A percentile compares a stretch with the other conserved stretches of the same genome.
Conservation (phyloP, 805 yeast species). For the Zygotorulaspora danielsina region DNA sequence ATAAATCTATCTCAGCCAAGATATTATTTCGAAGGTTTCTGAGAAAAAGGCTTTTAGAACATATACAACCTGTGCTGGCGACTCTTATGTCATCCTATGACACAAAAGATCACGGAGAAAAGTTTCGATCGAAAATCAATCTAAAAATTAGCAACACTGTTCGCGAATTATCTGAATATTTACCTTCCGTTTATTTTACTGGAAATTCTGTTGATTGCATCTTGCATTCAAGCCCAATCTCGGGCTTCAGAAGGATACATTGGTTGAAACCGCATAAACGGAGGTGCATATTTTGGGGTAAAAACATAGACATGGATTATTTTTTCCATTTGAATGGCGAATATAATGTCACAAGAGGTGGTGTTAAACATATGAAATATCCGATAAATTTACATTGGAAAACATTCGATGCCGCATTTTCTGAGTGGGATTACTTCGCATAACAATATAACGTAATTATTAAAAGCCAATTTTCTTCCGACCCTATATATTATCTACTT, state of each 20-base stretch:
- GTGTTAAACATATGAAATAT: constrained; percentile 27
- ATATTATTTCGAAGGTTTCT: constrained; percentile 20
- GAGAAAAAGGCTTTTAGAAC: constrained; percentile 21
- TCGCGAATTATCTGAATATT: constrained; percentile 15
- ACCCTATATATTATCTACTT: neutral
- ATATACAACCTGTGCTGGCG: constrained; percentile 25
- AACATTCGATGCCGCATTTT: constrained; percentile 26
- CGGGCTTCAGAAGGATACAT: constrained; percentile 32
- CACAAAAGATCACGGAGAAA: constrained; percentile 14
- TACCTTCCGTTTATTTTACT: constrained; percentile 26
- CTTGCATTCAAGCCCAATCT: constrained; percentile 26
- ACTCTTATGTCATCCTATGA: constrained; percentile 21
- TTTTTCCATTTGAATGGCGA: constrained; percentile 17
- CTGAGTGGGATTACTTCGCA: constrained; percentile 29
- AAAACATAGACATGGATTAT: constrained; percentile 25
- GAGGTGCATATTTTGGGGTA: constrained; percentile 23
- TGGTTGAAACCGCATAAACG: constrained; percentile 34
- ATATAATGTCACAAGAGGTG: constrained; percentile 25
- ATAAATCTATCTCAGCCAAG: constrained; percentile 18
- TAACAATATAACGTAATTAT: neutral
- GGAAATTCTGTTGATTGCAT: constrained; percentile 29
- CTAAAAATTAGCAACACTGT: constrained; percentile 14
- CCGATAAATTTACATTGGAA: constrained; percentile 26
- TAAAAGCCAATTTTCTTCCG: neutral
- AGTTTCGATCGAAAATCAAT: constrained; percentile 18